These are phyloP conservation scores for Microbotryomycetes sp. DNA, from an alignment of 1,284 basidiomycete genomes.

Conservation along the genomic window DNA sequence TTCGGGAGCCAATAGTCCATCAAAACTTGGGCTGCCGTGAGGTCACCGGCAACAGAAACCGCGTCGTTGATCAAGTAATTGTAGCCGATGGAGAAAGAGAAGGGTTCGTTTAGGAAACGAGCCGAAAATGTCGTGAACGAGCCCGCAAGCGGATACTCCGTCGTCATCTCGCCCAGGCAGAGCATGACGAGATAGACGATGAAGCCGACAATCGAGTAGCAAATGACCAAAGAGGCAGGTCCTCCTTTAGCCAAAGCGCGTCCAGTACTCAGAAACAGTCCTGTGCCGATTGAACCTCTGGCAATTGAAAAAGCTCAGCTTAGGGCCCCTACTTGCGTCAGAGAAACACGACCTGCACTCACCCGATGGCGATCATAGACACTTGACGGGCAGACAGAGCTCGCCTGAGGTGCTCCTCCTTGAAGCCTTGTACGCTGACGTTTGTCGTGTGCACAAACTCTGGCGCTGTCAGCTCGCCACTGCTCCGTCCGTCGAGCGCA, in stretches of 20 bases:
- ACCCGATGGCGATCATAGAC: conserved; percentile 27
- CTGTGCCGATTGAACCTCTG: conserved; percentile 23
- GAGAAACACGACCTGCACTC: neutral
- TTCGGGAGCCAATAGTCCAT: conserved; percentile 35
- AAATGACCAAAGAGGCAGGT: conserved; percentile 14
- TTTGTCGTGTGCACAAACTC: neutral
- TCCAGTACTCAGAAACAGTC: conserved; percentile 9
- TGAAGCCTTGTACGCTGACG: neutral
- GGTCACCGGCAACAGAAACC: conserved; percentile 36
- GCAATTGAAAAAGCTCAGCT: neutral
- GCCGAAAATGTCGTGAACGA: conserved; percentile 15
- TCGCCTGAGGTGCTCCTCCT: conserved; percentile 14
- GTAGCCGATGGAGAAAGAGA: conserved; percentile 16
- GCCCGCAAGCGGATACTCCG: conserved; percentile 17
- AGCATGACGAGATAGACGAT: conserved; percentile 25
- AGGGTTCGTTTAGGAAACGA: conserved; percentile 16
- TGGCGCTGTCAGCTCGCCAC: too few species aligned
- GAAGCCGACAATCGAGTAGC: conserved; percentile 20
- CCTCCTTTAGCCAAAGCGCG: conserved; percentile 8
- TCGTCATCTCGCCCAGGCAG: conserved; percentile 23
- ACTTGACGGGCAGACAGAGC: conserved; percentile 13
- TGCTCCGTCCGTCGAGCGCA: too few species aligned
- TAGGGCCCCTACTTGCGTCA: neutral
- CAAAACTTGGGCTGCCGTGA: conserved; percentile 36
- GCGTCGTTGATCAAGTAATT: conserved; percentile 34